Conservation (phyloP, 1,139 yeast genomes). For the Debaryomycetaceae sp. region DNA sequence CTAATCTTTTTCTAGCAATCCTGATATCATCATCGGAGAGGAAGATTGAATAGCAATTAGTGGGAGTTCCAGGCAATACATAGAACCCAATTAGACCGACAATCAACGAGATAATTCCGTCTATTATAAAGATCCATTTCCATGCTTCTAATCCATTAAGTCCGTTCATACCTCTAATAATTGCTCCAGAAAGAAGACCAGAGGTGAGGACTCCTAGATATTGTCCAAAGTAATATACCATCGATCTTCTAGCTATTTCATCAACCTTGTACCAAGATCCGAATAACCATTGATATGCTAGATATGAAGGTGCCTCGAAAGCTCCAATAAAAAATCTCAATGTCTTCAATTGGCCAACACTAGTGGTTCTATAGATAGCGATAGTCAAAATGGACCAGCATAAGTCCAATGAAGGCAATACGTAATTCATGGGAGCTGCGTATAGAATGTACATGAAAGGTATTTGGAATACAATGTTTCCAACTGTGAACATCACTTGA, state of each 20-base stretch:
- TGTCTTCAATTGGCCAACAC: slow-evolving; percentile 50
- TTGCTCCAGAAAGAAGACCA: slow-evolving; percentile 63
- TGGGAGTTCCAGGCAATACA: slow-evolving; percentile 68
- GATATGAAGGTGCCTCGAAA: slow-evolving; percentile 59
- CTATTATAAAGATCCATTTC: slow-evolving; percentile 74
- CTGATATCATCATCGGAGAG: slow-evolving; percentile 62
- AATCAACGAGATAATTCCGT: slow-evolving; percentile 56
- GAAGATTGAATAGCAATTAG: slow-evolving; percentile 52
- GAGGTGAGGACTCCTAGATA: slow-evolving; percentile 60
- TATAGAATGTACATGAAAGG: slow-evolving; percentile 46
- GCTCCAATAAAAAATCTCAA: slow-evolving; percentile 60
- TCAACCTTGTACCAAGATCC: slow-evolving; percentile 56
- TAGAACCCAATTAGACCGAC: slow-evolving; percentile 63
- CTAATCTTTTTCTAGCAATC: slow-evolving; percentile 57
- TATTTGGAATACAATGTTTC: slow-evolving; percentile 55
- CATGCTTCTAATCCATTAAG: slow-evolving; percentile 54
- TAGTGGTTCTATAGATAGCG: slow-evolving; percentile 45
- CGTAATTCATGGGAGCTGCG: slow-evolving; percentile 51
- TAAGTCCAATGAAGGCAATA: slow-evolving; percentile 57
- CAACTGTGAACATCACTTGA: slow-evolving; percentile 55
- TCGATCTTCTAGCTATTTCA: slow-evolving; percentile 60
- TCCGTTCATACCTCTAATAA: slow-evolving; percentile 46
- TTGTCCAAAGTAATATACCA: slow-evolving; percentile 59
- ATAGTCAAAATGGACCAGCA: slow-evolving; percentile 69
- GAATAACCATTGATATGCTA: slow-evolving; percentile 58